Percentiles rank a stretch among this genome's conserved stretches.
Evolutionary conservation across 345 rosid genomes (phyloP).

Genomic region (Abelmoschus esculentus): DNA sequence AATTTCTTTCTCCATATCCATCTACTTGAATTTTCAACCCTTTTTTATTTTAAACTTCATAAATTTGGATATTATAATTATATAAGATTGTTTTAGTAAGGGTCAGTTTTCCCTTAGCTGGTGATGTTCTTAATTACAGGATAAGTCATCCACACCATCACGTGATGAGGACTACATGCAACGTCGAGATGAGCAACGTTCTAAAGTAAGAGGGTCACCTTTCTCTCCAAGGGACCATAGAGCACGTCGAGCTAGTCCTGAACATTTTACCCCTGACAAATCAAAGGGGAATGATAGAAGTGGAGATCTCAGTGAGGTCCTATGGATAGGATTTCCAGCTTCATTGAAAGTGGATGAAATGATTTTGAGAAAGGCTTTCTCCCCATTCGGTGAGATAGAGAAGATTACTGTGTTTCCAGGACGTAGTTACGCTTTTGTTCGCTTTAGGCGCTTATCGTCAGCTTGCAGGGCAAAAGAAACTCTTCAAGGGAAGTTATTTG

Average conservation of each 20-base stretch:
- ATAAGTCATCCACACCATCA: slow-evolving; percentile 49
- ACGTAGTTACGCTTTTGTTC: slow-evolving; percentile 95
- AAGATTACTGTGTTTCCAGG: slow-evolving; percentile 84
- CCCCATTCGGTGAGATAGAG: slow-evolving; percentile 82
- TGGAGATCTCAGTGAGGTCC: slow-evolving; percentile 83
- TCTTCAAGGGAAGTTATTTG: slow-evolving; percentile 88
- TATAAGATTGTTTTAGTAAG: slow-evolving; percentile 12
- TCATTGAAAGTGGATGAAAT: slow-evolving; percentile 68
- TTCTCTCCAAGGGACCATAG: slow-evolving; percentile 61
- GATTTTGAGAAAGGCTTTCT: slow-evolving; percentile 67
- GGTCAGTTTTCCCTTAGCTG: slow-evolving; percentile 26
- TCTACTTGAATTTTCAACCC: neutral
- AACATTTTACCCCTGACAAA: slow-evolving; percentile 39
- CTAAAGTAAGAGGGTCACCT: slow-evolving; percentile 41
- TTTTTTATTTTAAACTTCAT: neutral
- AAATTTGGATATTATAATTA: slow-evolving; percentile 8
- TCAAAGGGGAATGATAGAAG: slow-evolving; percentile 49
- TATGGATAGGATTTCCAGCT: slow-evolving; percentile 93
- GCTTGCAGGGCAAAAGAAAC: slow-evolving; percentile 90
- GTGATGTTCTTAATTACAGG: slow-evolving; percentile 61
- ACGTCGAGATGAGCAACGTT: slow-evolving; percentile 49
- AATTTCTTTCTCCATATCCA: slow-evolving; percentile 4
- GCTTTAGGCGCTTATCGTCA: slow-evolving; percentile 45
- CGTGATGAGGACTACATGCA: slow-evolving; percentile 48
- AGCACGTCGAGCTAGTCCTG: slow-evolving; percentile 54